Evolutionary conservation across 2,329 filamentous ascomycete genomes (phyloP), one percentile per base, ranked within the genome.

Genomic region (Monosporascus cannonballus): DNA sequence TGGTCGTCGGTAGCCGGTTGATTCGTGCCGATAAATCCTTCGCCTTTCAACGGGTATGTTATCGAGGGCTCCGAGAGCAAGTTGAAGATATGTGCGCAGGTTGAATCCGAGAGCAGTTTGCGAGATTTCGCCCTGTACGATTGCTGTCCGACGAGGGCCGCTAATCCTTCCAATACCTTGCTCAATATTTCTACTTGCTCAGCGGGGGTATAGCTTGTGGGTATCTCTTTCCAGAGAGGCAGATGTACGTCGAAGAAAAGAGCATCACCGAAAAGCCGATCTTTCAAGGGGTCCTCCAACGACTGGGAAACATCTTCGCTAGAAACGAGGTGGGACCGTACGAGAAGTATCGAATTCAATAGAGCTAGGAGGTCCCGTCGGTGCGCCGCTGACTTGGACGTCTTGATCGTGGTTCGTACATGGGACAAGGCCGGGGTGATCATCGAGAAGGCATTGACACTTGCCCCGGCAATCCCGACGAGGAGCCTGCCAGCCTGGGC

Each of bases 401-500:
- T 73, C 34, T 73, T 73, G 9, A 84, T 63, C 37, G 76, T 77
- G 50, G 75, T 73, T 53, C 76, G 76, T 36, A 81, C 69, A 30
- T 69, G 64, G 2, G 78, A 73, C 4, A 79, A 69, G 38, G 80
- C 70, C 11, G 76, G 73, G 3, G 75, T 69, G 3, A 75, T 70
- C 60, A 77, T 64, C 7, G 73, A 68, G 57, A 83, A 84, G 1
- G 77, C 73, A 24, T 68, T 65, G 4, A 71, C 64, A 36, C 71
- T 77, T 15, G 78, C 75, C 41, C 74, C 78, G 51, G 78, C 64
- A 4, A 81, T 72, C 49, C 76, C 76, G 51, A 78, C 72, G 8
- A 83, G 65, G 7, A 83, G 68, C 39, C 78, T 73, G 6, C 80
- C 80, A 8, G 79, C 77, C 6, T 75, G 69, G 34, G 75, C 73